Evolutionary conservation across 108 stramenopile genomes (phyloP), one percentile per base, ranked within the genome.

Genomic region (Skeletonema grethae): DNA sequence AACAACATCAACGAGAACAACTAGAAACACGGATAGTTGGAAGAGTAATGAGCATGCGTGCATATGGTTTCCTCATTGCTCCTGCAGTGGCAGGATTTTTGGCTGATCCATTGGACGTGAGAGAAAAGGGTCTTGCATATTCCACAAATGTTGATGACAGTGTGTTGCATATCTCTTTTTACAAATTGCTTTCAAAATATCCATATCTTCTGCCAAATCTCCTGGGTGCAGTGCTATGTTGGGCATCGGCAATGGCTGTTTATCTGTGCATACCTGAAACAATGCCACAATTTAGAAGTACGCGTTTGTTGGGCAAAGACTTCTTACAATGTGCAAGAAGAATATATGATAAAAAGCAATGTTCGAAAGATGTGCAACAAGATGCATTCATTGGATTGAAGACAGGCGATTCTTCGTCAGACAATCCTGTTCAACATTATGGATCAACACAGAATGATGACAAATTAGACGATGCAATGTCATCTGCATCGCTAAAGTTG

Each of bases 121-220:
- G 86, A 34, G 70, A 78, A 5, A 16, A 80, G 38, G 45, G 64
- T 34, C 41, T 24, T 13, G 20, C 31, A 29, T 61, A 57, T n/a
- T n/a, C 13, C 1, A 38, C 50, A 34, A 43, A 24, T 16, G 8
- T 32, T 13, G 65, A 31, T 25, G 77, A 20, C 58, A 72, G 29
- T 32, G 67, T 48, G 22, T 10, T 53, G 7, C 22, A 16, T 48
- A 15, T 2, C 3, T 48, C 46, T 0, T 20, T 1, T 18, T 48
- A 15, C 46, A 48, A 48, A 48, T 16, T 48, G 18, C 48, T 86
- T 41, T 18, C 28, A 13, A 46, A 46, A 29, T 89, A 82, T 65
- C 90, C 90, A 1, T 91, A 88, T 63, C 65, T 91, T 1, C 74
- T 86, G 2, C 88, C 88, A 0, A 89, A 89, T 64, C 20, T 90